Evolutionary conservation across 2,329 filamentous ascomycete genomes (phyloP).

Genomic region (Dendrostoma leiphaemia): DNA sequence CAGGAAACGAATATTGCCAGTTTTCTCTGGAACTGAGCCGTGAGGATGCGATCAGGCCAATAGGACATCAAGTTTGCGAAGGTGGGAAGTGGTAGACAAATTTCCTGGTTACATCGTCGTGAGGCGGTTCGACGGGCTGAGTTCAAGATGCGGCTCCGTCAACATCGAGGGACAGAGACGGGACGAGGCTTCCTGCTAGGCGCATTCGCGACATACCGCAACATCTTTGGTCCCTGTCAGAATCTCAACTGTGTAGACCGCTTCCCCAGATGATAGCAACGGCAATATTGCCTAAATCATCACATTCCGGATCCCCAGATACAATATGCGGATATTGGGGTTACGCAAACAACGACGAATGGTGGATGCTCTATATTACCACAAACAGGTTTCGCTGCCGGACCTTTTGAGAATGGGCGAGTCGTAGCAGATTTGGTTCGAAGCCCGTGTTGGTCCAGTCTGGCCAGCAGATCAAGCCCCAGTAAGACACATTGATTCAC

Average conservation of each 20-base stretch:
- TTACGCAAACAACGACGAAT: not conserved
- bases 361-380: not conserved
- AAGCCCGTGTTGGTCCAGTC: no score
- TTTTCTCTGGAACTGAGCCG: not conserved
- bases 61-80: not conserved
- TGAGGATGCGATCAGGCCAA: not conserved
- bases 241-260: not conserved
- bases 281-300: not conserved
- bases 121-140: conserved; percentile 10
- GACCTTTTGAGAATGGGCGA: no score
- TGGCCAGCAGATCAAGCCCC: no score
- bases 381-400: no score
- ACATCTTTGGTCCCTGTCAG: not conserved
- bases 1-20: not conserved
- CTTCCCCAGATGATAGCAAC: not conserved
- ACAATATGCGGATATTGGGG: not conserved
- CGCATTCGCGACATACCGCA: conserved; percentile 1
- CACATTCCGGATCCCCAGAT: not conserved
- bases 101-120: conserved; percentile 4
- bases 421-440: no score
- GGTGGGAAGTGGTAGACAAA: conserved; percentile 1
- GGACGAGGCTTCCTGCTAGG: conserved; percentile 16
- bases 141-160: conserved; percentile 10
- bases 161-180: not conserved
- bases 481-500: no score